Evolutionary conservation across 768 basidiomycete species (phyloP).

Genomic region (Guyanaporus albipodus): DNA sequence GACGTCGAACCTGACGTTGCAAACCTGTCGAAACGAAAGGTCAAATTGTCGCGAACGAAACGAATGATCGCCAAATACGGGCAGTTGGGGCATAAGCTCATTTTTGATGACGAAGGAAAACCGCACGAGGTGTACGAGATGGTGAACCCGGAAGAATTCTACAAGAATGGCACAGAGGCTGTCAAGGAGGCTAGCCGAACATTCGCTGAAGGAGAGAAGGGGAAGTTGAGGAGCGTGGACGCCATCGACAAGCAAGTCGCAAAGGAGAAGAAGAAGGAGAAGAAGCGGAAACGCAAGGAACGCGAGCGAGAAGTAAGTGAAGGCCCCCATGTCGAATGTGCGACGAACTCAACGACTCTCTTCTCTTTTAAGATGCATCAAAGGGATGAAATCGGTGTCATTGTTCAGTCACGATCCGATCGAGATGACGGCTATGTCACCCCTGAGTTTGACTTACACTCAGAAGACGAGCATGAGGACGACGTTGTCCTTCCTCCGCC

Average conservation of each 20-base stretch:
- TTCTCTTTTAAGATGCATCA: slow-evolving; percentile 20
- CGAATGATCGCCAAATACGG: slow-evolving; percentile 62
- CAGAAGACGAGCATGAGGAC: slow-evolving; percentile 35
- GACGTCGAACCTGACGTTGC: slow-evolving; percentile 35
- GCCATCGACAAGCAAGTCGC: slow-evolving; percentile 77
- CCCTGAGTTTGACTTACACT: slow-evolving; percentile 60
- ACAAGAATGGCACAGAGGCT: slow-evolving; percentile 60
- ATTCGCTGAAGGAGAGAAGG: slow-evolving; percentile 73
- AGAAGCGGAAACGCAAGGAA: slow-evolving; percentile 89
- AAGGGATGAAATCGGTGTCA: slow-evolving; percentile 21
- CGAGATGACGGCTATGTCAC: slow-evolving; percentile 72
- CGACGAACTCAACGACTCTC: not conserved
- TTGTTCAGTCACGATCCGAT: slow-evolving; percentile 37
- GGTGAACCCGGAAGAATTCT: slow-evolving; percentile 68
- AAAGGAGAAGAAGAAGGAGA: slow-evolving; percentile 84
- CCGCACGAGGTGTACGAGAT: slow-evolving; percentile 83
- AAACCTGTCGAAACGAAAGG: slow-evolving; percentile 84
- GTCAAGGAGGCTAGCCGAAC: slow-evolving; percentile 60
- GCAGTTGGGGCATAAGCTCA: slow-evolving; percentile 62
- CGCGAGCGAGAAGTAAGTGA: slow-evolving; percentile 45
- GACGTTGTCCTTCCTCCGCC: slow-evolving; percentile 24
- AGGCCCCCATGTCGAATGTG: not conserved
- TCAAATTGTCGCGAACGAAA: slow-evolving; percentile 69
- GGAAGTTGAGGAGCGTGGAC: slow-evolving; percentile 67
- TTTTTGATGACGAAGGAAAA: slow-evolving; percentile 88